Percentiles rank a stretch among this genome's conserved stretches.
Conservation (phyloP, 345 rosid species). For the Iberis pinnata region DNA sequence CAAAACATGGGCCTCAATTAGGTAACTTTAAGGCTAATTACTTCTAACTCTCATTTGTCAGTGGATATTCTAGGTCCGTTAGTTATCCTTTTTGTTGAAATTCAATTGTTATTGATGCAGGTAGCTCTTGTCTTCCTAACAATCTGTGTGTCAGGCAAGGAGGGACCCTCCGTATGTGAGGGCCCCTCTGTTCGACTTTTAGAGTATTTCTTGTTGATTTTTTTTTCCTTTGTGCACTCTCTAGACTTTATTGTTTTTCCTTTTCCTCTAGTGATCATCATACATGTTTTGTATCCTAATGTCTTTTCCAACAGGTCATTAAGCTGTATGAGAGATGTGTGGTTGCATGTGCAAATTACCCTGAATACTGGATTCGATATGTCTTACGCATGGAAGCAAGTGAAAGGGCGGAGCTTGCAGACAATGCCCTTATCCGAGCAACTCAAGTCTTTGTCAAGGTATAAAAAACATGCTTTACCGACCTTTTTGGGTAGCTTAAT, state of each 20-base stretch:
- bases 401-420: conserved; percentile 79
- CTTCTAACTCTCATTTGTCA: conserved; percentile 72
- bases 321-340: conserved; percentile 93
- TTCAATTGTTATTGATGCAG: conserved; percentile 95
- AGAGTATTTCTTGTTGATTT: conserved; percentile 86
- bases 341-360: conserved; percentile 92
- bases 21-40: conserved; percentile 97
- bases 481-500: not conserved
- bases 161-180: conserved; percentile 89
- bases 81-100: conserved; percentile 59
- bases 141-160: conserved; percentile 91
- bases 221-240: conserved; percentile 70
- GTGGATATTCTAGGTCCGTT: conserved; percentile 68
- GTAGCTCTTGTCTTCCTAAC: conserved; percentile 98
- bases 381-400: conserved; percentile 69
- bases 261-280: conserved; percentile 8
- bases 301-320: conserved; percentile 54
- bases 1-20: conserved; percentile 83
- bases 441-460: conserved; percentile 98
- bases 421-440: conserved; percentile 87
- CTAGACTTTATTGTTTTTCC: conserved; percentile 27
- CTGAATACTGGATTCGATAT: conserved; percentile 90
- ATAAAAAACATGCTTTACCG: conserved; percentile 16
- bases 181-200: conserved; percentile 74
- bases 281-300: conserved; percentile 16